Percentiles rank a stretch among this genome's conserved stretches.
Conservation (phyloP, 2,329 filamentous ascomycete genomes). For the Trichoderma sp. region DNA sequence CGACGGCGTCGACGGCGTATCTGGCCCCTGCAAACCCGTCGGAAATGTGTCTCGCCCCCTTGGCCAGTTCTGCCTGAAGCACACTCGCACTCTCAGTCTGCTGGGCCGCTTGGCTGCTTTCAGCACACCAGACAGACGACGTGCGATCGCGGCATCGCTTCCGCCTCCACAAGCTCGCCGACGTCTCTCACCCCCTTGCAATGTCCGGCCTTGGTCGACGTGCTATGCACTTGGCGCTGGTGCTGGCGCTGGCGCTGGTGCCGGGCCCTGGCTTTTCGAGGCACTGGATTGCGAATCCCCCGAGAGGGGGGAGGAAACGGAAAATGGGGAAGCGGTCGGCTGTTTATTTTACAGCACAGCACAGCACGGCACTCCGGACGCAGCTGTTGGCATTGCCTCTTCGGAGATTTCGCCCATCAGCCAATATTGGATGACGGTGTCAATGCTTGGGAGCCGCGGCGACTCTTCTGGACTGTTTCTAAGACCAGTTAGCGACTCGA, state of each 20-base stretch:
- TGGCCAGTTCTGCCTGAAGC: neutral
- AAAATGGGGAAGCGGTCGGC: neutral
- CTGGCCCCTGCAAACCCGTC: constrained; percentile 2
- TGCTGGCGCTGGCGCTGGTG: no score
- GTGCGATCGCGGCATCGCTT: constrained; percentile 8
- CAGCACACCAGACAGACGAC: neutral
- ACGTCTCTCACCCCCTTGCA: neutral
- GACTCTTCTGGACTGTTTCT: constrained; percentile 15
- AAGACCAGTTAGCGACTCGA: neutral
- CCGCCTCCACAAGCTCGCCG: constrained; percentile 2
- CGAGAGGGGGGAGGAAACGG: neutral
- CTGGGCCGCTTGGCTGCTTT: neutral
- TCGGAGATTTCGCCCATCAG: neutral
- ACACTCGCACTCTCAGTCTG: neutral
- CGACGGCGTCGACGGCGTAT: constrained; percentile 4
- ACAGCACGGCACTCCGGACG: no score
- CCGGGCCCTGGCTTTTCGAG: neutral
- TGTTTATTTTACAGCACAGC: neutral
- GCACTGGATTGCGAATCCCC: neutral
- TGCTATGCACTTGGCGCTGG: no score
- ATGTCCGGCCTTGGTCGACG: neutral
- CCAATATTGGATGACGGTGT: neutral
- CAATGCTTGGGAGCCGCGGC: neutral
- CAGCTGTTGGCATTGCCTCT: neutral
- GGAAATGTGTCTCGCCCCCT: constrained; percentile 7